A percentile compares a stretch with the other conserved stretches of the same genome.
These are phyloP conservation scores for Exophiala xenobiotica DNA, from an alignment of 2,329 filamentous ascomycete genomes.

Conservation along the genomic window DNA sequence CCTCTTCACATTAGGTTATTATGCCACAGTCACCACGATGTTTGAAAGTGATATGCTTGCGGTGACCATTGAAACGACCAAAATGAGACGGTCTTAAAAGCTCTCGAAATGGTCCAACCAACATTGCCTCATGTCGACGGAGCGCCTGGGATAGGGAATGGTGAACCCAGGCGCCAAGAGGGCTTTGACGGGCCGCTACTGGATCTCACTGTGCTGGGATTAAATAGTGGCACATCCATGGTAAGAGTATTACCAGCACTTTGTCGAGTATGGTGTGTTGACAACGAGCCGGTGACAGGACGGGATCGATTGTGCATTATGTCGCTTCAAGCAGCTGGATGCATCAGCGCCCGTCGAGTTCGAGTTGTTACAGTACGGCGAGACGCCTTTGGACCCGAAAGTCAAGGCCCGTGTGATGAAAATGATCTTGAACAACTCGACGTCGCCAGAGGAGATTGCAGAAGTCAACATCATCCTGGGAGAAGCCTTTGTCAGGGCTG, in stretches of 20 bases:
- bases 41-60: too few species aligned
- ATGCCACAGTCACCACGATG: too few species aligned
- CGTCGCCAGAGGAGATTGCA: constrained; percentile 53
- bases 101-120: too few species aligned
- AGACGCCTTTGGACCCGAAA: constrained; percentile 51
- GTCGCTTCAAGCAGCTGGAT: constrained; percentile 52
- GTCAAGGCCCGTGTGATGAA: constrained; percentile 58
- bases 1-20: too few species aligned
- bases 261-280: not conserved
- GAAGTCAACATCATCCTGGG: constrained; percentile 58
- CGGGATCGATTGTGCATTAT: constrained; percentile 58
- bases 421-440: constrained; percentile 55
- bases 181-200: not conserved
- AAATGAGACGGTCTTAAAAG: too few species aligned
- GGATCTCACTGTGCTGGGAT: constrained; percentile 50
- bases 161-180: too few species aligned
- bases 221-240: constrained; percentile 56
- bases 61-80: too few species aligned
- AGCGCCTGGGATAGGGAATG: too few species aligned
- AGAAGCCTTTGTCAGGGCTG: constrained; percentile 55
- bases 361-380: constrained; percentile 55
- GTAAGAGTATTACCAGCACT: not conserved
- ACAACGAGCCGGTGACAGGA: constrained; percentile 33
- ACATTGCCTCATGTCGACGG: too few species aligned
- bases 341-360: constrained; percentile 55